Conservation (phyloP, 2,329 filamentous ascomycete species). For the Magnaporthiopsis rhizophila region DNA sequence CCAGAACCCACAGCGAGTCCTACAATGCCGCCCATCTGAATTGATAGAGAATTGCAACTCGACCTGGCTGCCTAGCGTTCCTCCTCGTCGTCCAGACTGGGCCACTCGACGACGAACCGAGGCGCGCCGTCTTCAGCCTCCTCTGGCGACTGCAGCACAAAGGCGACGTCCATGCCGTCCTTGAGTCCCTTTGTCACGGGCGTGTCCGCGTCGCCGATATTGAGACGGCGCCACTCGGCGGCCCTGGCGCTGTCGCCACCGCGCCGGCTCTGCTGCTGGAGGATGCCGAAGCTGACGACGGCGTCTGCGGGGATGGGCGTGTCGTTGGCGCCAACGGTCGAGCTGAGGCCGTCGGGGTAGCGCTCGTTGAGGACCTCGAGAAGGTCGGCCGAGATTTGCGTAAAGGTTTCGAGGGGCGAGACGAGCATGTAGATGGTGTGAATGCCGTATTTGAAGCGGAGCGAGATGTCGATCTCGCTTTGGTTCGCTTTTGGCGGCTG, state of each 20-base stretch:
- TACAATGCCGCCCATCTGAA: too few relatives aligned
- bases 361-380: constrained; percentile 48
- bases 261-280: constrained; percentile 27
- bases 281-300: constrained; percentile 36
- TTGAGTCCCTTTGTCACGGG: constrained; percentile 34
- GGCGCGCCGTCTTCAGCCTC: constrained; percentile 32
- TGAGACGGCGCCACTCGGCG: constrained; percentile 36
- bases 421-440: constrained; percentile 64
- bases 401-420: constrained; percentile 48
- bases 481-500: constrained; percentile 1
- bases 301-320: constrained; percentile 32
- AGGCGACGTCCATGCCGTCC: constrained; percentile 41
- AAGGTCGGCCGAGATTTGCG: constrained; percentile 48
- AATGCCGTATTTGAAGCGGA: constrained; percentile 66
- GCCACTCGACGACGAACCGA: constrained; percentile 27
- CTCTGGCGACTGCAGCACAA: constrained; percentile 30
- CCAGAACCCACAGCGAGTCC: too few relatives aligned
- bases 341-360: constrained; percentile 44
- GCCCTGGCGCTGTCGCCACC: constrained; percentile 33
- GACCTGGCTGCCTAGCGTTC: constrained; percentile 18
- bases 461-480: constrained; percentile 48
- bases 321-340: constrained; percentile 22
- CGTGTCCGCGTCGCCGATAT: constrained; percentile 28
- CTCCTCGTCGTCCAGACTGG: constrained; percentile 30
- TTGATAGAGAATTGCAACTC: too few relatives aligned